Evolutionary conservation across 2,329 filamentous ascomycete species (phyloP), one percentile per base, ranked within the genome.

Genomic region (Sarocladium strictum): DNA sequence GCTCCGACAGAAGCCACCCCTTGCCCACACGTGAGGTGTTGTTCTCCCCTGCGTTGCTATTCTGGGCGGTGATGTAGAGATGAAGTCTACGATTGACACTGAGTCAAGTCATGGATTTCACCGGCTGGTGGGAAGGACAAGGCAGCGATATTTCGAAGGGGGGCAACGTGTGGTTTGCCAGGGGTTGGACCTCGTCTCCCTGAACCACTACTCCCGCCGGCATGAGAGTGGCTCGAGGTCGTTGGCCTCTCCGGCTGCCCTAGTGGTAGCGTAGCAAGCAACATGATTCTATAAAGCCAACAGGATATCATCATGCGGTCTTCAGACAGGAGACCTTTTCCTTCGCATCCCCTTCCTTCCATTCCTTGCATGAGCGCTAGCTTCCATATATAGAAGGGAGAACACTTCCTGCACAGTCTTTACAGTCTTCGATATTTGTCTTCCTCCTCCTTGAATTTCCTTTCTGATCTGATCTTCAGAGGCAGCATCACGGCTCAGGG

Each of bases 401-500:
- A 17, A 26, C n/a, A 49, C 15, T 14, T 21, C 24, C 23, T 21
- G 19, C 33, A 10, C 23, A 14, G 24, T 53, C 33, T 27, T 53
- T 40, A 38, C 11, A 21, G 23, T 21, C n/a, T 29, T 52, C 49
- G 35, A 10, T 14, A 7, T 23, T 43, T 43, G 3, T 23, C 38
- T 11, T 14, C 23, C 26, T 21, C 24, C 21, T 27, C 23, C 21
- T 50, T 37, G 41, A 51, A 57, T 58, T 55, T 52, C 47, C 15
- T 38, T 55, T 50, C 53, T 59, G 54, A 56, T 58, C 9, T 23
- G 3, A n/a, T 17, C 6, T 14, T 7, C 7, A 43, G 38, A 43
- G 10, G 38, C 23, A 11, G n/a, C n/a, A n/a, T n/a, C n/a, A n/a
- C n/a, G n/a, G n/a, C n/a, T n/a, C 38, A 11, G 14, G 9, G 62